Conservation (phyloP, 2,329 filamentous ascomycete species). For the Trichoderma afroharzianum region DNA sequence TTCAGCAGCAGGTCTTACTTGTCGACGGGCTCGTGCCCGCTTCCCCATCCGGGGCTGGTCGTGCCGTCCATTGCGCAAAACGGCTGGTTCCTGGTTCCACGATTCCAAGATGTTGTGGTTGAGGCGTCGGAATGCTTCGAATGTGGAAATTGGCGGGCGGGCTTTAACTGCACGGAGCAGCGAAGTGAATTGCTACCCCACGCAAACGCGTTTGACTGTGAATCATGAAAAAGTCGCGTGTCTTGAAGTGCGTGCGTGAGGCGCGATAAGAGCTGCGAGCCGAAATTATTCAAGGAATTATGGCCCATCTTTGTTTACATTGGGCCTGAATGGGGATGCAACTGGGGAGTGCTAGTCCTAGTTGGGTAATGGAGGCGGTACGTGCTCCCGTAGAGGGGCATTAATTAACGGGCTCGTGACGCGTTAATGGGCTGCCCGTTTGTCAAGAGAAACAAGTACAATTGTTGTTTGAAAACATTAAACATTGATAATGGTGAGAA, state of each 20-base stretch:
- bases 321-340: not conserved
- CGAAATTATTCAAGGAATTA: not conserved
- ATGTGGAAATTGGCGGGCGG: not conserved
- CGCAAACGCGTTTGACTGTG: conserved; percentile 1
- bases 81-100: not conserved
- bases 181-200: not conserved
- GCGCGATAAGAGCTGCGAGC: not conserved
- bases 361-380: not conserved
- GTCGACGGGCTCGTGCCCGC: conserved; percentile 17
- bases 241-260: not conserved
- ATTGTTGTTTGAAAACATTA: not conserved
- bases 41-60: conserved; percentile 20
- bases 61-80: conserved; percentile 20
- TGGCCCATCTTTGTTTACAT: conserved; percentile 15
- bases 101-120: not conserved
- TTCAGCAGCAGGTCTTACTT: conserved; percentile 16
- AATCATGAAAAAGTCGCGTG: conserved; percentile 7
- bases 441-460: not conserved
- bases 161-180: not conserved
- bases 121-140: not conserved
- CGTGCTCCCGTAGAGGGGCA: not conserved
- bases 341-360: not conserved
- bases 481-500: not conserved
- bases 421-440: not conserved
- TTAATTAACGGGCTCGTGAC: not conserved